Base-by-base conservation (phyloP, 1,284 basidiomycete genomes). In the Fomes fomentarius region DNA sequence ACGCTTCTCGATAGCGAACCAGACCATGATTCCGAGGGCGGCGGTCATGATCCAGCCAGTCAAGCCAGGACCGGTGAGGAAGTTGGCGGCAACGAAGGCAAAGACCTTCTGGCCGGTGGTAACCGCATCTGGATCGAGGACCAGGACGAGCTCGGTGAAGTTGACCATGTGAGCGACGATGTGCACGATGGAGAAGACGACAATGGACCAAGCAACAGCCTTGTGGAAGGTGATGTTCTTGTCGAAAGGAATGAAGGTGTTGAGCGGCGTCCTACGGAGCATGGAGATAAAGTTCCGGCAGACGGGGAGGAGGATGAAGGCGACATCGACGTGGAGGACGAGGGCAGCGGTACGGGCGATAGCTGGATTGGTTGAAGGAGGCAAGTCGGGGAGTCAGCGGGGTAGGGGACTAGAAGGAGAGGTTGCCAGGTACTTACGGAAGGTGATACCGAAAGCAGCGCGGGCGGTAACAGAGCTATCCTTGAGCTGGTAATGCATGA, bases 41-140 rank as follows among this genome's bases (percentile, higher is more conserved):
- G 72, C 74, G 12, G 83, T 86, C 94, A 96, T 96, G 65, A 94
- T 82, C 94, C 94, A 96, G 2, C 94, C 94, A 0, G 94, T 96
- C n/a, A 78, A 73, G 57, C 91, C 92, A 1, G 94, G 93, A n/a
- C 93, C 93, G 0, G 91, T 94, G 33, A 80, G 73, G 70, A 95
- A 94, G 74, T 94, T 94, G 57, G 83, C 83, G 6, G 69, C 65
- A 39, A 96, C 70, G 77, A 93, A 94, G 9, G 84, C 82, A 17
- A 82, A 68, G 50, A 93, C 58, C 14, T 80, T 78, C 54, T 85
- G 72, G 21, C 77, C 78, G 1, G 77, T 73, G 24, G 79, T 84
- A 50, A 68, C 77, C 12, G 83, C 80, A 52, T 76, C 68, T 0
- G 81, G 66, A 60, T 84, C 79, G 1, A n/a, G n/a, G n/a, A 76